Evolutionary conservation across 768 basidiomycete genomes (phyloP).

Genomic region (Tulasnella sp.): DNA sequence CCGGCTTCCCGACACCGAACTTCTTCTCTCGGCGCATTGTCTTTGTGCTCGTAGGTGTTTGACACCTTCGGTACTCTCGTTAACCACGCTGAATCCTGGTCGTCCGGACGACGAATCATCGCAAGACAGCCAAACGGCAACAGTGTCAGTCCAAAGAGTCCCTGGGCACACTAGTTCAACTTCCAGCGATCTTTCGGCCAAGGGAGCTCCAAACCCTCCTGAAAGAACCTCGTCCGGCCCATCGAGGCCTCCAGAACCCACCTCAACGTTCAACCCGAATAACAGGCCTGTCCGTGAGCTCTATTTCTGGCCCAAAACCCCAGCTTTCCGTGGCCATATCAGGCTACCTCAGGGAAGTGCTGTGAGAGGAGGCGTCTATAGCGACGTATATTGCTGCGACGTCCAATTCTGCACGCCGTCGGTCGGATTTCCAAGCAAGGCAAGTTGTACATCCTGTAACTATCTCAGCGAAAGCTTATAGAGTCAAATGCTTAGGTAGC

Average conservation of each 20-base stretch:
- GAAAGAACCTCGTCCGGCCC: not conserved
- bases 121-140: rapidly evolving
- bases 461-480: not conserved
- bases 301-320: not conserved
- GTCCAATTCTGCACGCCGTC: not conserved
- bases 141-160: too few species aligned
- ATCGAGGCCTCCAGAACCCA: not conserved
- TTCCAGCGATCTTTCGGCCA: too few species aligned
- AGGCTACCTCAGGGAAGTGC: not conserved
- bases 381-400: not conserved
- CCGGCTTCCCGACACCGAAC: not conserved
- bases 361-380: not conserved
- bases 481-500: not conserved
- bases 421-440: not conserved
- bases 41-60: not conserved
- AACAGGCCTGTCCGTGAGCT: not conserved
- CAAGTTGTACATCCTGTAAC: not conserved
- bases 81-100: not conserved
- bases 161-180: not conserved
- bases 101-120: too few species aligned
- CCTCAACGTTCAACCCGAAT: not conserved
- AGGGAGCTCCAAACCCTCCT: not conserved
- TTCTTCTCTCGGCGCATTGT: not conserved
- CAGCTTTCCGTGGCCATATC: not conserved
- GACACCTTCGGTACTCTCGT: not conserved